These are phyloP conservation scores for Deuterostichococcus epilithicus DNA, from an alignment of 139 green algal genomes.

Conservation along the genomic window DNA sequence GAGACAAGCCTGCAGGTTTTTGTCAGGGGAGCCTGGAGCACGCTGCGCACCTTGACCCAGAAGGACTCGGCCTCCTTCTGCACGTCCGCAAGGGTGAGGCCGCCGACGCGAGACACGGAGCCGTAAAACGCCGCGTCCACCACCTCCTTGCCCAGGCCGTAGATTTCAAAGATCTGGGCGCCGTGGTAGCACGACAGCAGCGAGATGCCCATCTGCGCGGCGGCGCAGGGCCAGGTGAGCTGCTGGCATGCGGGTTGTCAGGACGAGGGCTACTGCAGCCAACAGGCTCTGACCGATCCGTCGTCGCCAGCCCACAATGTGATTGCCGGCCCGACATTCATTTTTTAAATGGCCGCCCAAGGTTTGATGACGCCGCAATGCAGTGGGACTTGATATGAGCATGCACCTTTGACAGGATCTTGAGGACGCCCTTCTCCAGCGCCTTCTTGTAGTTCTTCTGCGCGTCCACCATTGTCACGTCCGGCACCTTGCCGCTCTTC, in stretches of 20 bases:
- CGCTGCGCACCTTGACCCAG: constrained; percentile 62
- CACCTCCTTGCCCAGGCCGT: constrained; percentile 90
- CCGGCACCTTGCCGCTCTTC: constrained; percentile 84
- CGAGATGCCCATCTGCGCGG: constrained; percentile 95
- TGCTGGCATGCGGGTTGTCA: no score
- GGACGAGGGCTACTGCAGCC: no score
- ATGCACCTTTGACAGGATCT: constrained; percentile 94
- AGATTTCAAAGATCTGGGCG: constrained; percentile 98
- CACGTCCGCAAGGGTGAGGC: constrained; percentile 90
- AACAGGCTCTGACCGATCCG: no score
- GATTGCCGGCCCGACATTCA: no score
- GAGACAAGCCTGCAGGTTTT: no score
- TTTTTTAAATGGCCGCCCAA: no score
- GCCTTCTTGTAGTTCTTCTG: constrained; percentile 94
- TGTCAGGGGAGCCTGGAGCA: no score
- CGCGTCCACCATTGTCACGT: constrained; percentile 64
- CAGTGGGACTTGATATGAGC: no score
- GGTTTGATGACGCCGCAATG: no score
- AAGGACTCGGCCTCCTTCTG: constrained; percentile 85
- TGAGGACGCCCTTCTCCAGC: constrained; percentile 94
- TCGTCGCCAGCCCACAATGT: no score
- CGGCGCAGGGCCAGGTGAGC: no score
- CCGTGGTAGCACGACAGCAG: constrained; percentile 94
- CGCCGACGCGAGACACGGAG: constrained; percentile 93
- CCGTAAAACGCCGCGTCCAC: constrained; percentile 78